Evolutionary conservation across 768 basidiomycete genomes (phyloP), one percentile per base, ranked within the genome.

Genomic region (Trametes cingulata): DNA sequence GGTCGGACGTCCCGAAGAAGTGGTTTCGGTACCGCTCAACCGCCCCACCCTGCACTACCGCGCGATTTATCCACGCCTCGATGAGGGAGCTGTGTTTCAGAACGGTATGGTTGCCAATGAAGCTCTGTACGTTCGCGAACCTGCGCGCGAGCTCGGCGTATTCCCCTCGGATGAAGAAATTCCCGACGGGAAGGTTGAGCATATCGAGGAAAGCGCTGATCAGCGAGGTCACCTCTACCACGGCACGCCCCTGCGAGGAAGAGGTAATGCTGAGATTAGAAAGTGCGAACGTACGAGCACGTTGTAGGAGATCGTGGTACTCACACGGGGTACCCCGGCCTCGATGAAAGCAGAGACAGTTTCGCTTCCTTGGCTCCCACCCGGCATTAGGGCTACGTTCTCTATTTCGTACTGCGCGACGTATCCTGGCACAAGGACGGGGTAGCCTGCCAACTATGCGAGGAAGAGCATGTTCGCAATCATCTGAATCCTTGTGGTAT

Each of bases 381-480:
- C 3, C 37, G 7, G 27, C 36, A 19, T 9, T 57, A 22, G 1
- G 29, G 25, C 2, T n/a, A 36, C 8, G 61, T 76, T 56, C 6
- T 58, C 45, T 7, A 71, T 64, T 50, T 78, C 65, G 65, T 86
- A 88, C 63, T 80, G 79, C 19, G 76, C 78, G 10, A 88, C 72
- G 70, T 88, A 89, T 5, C 86, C 67, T 5, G 87, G 87, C n/a
- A 88, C 69, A 20, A 88, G 76, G 33, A 88, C 73, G 3, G 87
- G 87, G 62, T 83, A 85, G 37, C 81, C 84, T 22, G 85, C 79
- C 19, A 82, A 73, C 86, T 86, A 64, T 2, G 20, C 55, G 22
- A 19, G 17, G 14, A 1, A 35, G 14, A n/a, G 20, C 43, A 9
- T 37, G 24, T 35, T 52, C 29, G 29, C 19, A 51, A 6, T 8